A percentile compares a stretch with the other conserved stretches of the same genome.
phyloP scores from a whole-genome alignment of 2,329 filamentous ascomycete species.

The Thielaviopsis populi region DNA sequence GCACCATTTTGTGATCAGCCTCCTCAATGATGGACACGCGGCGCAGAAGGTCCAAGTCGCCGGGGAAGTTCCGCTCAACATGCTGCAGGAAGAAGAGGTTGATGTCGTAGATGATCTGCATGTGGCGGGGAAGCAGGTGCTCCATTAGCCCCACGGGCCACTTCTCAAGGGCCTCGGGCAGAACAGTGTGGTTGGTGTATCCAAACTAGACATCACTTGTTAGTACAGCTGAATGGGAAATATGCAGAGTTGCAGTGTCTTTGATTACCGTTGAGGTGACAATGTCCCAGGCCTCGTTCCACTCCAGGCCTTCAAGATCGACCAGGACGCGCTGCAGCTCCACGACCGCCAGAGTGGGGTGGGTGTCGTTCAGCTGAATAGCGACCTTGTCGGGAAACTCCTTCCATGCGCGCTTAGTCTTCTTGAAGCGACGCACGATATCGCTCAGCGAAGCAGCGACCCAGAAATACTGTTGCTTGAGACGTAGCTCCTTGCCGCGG shows the following conservation, averaged over 20 bases:
- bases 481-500: slow-evolving; percentile 83
- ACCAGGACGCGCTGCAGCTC: slow-evolving; percentile 87
- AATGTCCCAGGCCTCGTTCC: slow-evolving; percentile 83
- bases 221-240: slow-evolving; percentile 13
- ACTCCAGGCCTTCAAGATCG: slow-evolving; percentile 79
- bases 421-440: slow-evolving; percentile 96
- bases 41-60: slow-evolving; percentile 69
- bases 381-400: slow-evolving; percentile 91
- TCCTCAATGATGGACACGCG: slow-evolving; percentile 97
- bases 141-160: slow-evolving; percentile 92
- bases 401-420: slow-evolving; percentile 77
- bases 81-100: slow-evolving; percentile 84
- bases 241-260: neutral
- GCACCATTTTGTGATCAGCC: slow-evolving; percentile 90
- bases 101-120: slow-evolving; percentile 97
- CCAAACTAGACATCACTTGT: slow-evolving; percentile 44
- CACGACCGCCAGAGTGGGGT: slow-evolving; percentile 89
- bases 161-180: slow-evolving; percentile 94
- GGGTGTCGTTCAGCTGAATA: slow-evolving; percentile 96
- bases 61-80: slow-evolving; percentile 81
- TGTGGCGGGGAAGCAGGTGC: slow-evolving; percentile 79
- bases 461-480: slow-evolving; percentile 99
- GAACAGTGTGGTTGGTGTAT: slow-evolving; percentile 96
- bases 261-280: slow-evolving; percentile 48
- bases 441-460: slow-evolving; percentile 92